Conservation (phyloP, 768 basidiomycete genomes). For the Termitomyces sp. region DNA sequence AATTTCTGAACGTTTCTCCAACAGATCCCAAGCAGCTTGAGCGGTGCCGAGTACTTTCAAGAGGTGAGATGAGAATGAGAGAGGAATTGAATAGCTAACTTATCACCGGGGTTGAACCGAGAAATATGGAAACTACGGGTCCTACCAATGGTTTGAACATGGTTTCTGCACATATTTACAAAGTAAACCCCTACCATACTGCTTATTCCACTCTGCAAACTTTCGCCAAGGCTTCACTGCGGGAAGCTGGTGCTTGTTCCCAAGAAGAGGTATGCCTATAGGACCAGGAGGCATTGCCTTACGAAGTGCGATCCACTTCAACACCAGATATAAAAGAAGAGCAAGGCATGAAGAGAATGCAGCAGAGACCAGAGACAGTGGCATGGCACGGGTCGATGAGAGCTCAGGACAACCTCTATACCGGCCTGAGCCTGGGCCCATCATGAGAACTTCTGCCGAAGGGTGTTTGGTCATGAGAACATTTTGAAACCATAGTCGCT, state of each 20-base stretch:
- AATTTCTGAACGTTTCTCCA: constrained; percentile 44
- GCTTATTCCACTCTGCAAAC: constrained; percentile 44
- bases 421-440: no score
- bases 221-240: constrained; percentile 44
- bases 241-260: constrained; percentile 45
- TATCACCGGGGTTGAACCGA: constrained; percentile 42
- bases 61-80: not conserved
- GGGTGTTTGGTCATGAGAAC: not conserved
- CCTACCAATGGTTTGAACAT: constrained; percentile 20
- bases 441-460: not conserved
- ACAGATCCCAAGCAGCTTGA: constrained; percentile 42
- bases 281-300: constrained; percentile 44
- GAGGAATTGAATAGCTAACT: constrained; percentile 17
- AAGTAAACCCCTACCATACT: constrained; percentile 32
- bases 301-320: constrained; percentile 28
- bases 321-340: constrained; percentile 16
- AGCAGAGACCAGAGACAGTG: not conserved
- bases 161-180: not conserved
- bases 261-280: constrained; percentile 39
- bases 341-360: constrained; percentile 9
- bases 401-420: not conserved
- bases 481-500: not conserved
- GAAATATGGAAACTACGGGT: constrained; percentile 35
- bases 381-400: not conserved
- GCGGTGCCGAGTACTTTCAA: constrained; percentile 39